Base-by-base conservation (phyloP, 805 yeast species). In the Yamadazyma scolyti region DNA sequence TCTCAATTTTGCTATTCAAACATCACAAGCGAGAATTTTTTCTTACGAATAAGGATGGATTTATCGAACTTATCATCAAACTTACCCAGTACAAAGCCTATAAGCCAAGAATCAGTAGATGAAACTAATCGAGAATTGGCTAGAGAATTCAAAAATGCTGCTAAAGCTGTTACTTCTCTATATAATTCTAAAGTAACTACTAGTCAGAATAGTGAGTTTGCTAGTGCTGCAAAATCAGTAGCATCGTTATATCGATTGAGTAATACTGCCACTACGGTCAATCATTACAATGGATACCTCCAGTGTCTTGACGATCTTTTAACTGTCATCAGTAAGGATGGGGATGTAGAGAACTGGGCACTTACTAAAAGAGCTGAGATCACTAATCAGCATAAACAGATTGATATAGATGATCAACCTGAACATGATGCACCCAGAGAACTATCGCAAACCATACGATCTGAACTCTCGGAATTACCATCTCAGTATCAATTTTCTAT, bases 81-180 rank as follows among this genome's bases (percentile, higher is more conserved):
- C 30, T 56, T 79, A 13, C 86, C 85, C 1, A 62, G 73, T 2
- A 65, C 79, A 0, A 58, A 50, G 20, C 71, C 77, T 3, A 59
- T 74, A 8, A 65, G 61, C 24, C 71, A 71, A 20, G 63, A 64
- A 6, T 57, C 75, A n/a, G 51, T 75, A 1, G 53, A 57, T 16
- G 71, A 68, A 17, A 56, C 79, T 27, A 73, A 68, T 37, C 58
- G 55, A 25, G 82, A 80, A 27, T 61, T 82, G 17, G 68, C 77
- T 0, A 55, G 61, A n/a, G 82, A 79, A 47, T 82, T 81, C 57
- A 79, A 77, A 51, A 68, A 66, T 33, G 88, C 88, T 5, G 88
- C 88, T 16, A 72, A 79, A 33, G 71, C 83, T 5, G 83, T 81
- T 16, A 81, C 88, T 10, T 71, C 59, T n/a, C 46, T 66, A 9